Percentiles rank a stretch among this genome's conserved stretches.
phyloP scores from a whole-genome alignment of 148 eudicot genomes.

The Talinum fruticosum region DNA sequence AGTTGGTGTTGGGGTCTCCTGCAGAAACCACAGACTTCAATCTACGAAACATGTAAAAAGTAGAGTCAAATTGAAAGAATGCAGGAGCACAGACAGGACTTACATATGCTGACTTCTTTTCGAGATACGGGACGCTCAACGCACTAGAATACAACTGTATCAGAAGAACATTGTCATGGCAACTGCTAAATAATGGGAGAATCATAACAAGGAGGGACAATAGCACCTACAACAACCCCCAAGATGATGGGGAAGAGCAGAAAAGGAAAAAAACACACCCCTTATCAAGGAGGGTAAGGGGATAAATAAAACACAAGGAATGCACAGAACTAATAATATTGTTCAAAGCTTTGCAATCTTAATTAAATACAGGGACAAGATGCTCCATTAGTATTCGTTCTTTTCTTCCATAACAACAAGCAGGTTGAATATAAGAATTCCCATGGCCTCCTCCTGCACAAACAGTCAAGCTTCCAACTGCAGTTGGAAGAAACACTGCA shows the following conservation, averaged over 20 bases:
- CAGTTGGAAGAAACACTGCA: background rate
- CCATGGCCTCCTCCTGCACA: background rate
- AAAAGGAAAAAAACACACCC: background rate
- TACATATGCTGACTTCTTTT: slow-evolving; percentile 68
- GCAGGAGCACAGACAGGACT: slow-evolving; percentile 24
- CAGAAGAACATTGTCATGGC: background rate
- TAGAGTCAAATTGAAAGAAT: slow-evolving; percentile 7
- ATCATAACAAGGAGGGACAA: background rate
- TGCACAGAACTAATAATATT: background rate
- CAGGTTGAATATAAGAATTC: background rate
- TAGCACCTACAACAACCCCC: background rate
- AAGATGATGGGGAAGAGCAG: no score
- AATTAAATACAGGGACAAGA: background rate
- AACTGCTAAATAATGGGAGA: background rate
- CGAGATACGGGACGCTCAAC: slow-evolving; percentile 50
- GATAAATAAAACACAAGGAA: background rate
- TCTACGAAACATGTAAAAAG: slow-evolving; percentile 7
- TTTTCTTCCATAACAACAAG: background rate
- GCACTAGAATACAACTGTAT: slow-evolving; percentile 66
- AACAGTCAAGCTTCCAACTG: background rate
- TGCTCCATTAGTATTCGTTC: background rate
- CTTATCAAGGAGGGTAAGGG: background rate
- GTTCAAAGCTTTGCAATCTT: background rate
- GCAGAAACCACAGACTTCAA: slow-evolving; percentile 15
- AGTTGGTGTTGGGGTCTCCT: slow-evolving; percentile 93